Base-by-base conservation (phyloP, 2,329 filamentous ascomycete genomes). In the Piedraia hortae region DNA sequence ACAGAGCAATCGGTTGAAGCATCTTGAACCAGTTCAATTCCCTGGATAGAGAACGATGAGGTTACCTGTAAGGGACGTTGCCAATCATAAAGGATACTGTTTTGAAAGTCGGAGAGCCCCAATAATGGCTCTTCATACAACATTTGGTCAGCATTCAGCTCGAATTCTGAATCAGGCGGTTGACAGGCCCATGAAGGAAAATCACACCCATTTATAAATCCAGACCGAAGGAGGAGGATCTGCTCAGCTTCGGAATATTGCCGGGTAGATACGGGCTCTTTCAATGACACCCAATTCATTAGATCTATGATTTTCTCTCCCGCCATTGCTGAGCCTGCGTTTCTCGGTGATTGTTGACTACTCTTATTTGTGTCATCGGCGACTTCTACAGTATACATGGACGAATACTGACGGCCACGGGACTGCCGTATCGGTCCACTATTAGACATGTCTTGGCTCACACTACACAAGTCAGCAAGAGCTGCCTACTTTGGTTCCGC, bases 1-100 rank as follows among this genome's bases (percentile, higher is more conserved):
- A 97, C 82, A 1, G 85, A 93, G 41, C 85, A 97, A 43, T 97
- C 85, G 1, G 82, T 88, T 4, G 82, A 80, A 27, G 89, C 66
- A 44, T 97, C 85, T 45, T 97, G 85, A 3, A 91, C 78, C 5
- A 97, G 44, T 97, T 82, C 28, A 73, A 64, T 8, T 59, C 55
- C 5, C 54, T 47, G 4, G 47, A 45, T 9, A 57, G 39, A 33
- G 11, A 41, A 39, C 39, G 45, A 45, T 2, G 42, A 38, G 11
- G 50, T 47, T 3, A 45, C 47, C 9, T 53, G 66, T 9, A 42
- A 37, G 1, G 80, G 74, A 16, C 77, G 62, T 41, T 67, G 70
- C 85, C 85, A 97, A 18, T 65, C 69, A 22, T 61, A 59, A 35
- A 93, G 78, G n/a, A 73, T 68, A 16, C 65, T 56, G 15, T 54